Base-by-base conservation (phyloP, 78 protist species). In the slime mould (Dictyostelium discoideum) region DNA sequence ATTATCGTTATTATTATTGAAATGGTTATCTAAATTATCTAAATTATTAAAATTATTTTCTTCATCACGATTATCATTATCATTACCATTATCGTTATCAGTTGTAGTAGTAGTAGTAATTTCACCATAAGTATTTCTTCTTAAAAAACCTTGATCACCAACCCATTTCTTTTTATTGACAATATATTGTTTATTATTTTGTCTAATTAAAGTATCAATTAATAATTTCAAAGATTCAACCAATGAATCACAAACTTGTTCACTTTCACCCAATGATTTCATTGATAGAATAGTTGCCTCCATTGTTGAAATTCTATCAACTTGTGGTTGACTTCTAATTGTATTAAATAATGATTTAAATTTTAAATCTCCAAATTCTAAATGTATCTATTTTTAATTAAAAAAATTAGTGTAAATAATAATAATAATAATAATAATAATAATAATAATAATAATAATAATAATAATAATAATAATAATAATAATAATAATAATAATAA, bases 241-340 rank as follows among this genome's bases (percentile, higher is more conserved):
- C 13, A 90, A 54, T 3, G 14, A 20, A 9, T 48, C 13, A 72
- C 80, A 82, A 73, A 26, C 39, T 9, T 65, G 84, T 5, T 82
- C 81, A 20, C 46, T 37, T 50, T 90, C 95, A 72, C 88, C 88
- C 16, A 90, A 32, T 8, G 29, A n/a, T 26, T 90, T 80, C 95
- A 90, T 90, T 18, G 85, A 74, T 3, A 90, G 3, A 29, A 82
- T 83, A 1, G 88, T 22, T 54, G 95, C 95, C 16, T 90, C 95
- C 37, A 90, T 37, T 2, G 95, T 90, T 46, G 95, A 90, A n/a
- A 90, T 82, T 82, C 95, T 90, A 82, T 90, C 95, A 1, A 90
- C 88, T 82, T 82, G 80, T 9, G 95, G 95, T 82, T 90, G 95
- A 24, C 72, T 82, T 82, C 95, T 90, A n/a, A 90, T 48, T 54